Conservation (phyloP, 176 grass and related monocot genomes). For the Avena eriantha region DNA sequence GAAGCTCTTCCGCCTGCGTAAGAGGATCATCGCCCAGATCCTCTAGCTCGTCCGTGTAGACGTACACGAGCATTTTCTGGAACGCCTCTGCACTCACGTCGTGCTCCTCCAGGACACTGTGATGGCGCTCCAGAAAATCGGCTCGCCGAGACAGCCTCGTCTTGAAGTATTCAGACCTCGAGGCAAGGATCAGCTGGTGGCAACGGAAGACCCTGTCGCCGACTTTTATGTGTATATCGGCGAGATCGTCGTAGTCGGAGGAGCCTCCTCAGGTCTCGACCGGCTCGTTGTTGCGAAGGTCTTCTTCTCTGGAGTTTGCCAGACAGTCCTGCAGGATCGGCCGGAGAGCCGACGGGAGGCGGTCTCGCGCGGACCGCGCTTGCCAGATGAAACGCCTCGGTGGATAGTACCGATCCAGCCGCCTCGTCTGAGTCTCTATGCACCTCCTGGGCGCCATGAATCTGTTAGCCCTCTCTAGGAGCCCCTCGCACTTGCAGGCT, state of each 20-base stretch:
- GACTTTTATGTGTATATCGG: slow-evolving; percentile 81
- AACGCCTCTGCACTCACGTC: slow-evolving; percentile 82
- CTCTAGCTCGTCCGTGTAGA: slow-evolving; percentile 82
- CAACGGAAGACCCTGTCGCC: slow-evolving; percentile 70
- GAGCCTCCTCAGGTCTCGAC: neutral
- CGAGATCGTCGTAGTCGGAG: slow-evolving; percentile 45
- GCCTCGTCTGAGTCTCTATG: too few relatives aligned
- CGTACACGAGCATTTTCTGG: slow-evolving; percentile 85
- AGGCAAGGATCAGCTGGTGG: slow-evolving; percentile 84
- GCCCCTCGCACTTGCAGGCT: slow-evolving; percentile 65
- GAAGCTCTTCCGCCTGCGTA: slow-evolving; percentile 74
- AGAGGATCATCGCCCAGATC: slow-evolving; percentile 44
- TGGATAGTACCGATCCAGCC: slow-evolving; percentile 20
- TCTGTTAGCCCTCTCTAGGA: neutral
- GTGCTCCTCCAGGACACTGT: slow-evolving; percentile 65
- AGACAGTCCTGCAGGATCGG: slow-evolving; percentile 64
- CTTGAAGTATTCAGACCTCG: slow-evolving; percentile 85
- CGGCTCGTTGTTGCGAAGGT: slow-evolving; percentile 4
- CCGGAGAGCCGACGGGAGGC: slow-evolving; percentile 59
- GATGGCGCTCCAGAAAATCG: slow-evolving; percentile 66
- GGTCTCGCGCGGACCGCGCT: slow-evolving; percentile 61
- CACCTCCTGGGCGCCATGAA: slow-evolving; percentile 38
- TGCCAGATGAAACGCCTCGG: slow-evolving; percentile 79
- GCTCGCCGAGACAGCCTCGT: slow-evolving; percentile 73
- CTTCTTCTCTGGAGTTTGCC: slow-evolving; percentile 45